Evolutionary conservation across 768 basidiomycete species (phyloP).

Genomic region (Russula emetica): DNA sequence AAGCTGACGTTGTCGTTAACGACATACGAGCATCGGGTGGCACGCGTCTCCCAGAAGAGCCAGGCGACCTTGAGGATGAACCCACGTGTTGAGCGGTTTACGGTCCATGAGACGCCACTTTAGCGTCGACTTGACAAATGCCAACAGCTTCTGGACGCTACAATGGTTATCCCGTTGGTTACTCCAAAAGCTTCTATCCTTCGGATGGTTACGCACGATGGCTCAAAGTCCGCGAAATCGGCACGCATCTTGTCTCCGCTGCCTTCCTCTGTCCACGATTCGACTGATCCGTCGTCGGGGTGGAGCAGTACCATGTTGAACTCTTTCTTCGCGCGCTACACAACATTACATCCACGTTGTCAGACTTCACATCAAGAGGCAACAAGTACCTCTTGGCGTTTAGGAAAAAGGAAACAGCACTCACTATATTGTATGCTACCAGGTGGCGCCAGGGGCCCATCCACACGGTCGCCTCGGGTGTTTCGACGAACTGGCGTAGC

Average conservation of each 20-base stretch:
- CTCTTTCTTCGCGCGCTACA: constrained; percentile 35
- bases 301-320: constrained; percentile 40
- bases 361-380: neutral
- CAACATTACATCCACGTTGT: too few relatives aligned
- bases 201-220: constrained; percentile 32
- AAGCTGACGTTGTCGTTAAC: neutral
- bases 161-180: neutral
- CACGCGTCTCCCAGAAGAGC: constrained; percentile 41
- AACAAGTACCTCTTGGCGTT: too few relatives aligned
- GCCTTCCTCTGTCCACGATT: too few relatives aligned
- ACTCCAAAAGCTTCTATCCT: too few relatives aligned
- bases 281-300: constrained; percentile 39
- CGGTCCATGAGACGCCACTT: constrained; percentile 45
- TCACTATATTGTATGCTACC: constrained; percentile 44
- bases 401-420: constrained; percentile 19
- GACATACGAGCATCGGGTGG: constrained; percentile 42
- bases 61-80: constrained; percentile 37
- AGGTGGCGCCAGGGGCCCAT: constrained; percentile 49
- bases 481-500: constrained; percentile 47
- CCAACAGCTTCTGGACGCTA: constrained; percentile 38
- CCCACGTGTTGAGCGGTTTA: constrained; percentile 39
- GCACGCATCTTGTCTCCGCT: too few relatives aligned
- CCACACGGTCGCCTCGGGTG: constrained; percentile 53
- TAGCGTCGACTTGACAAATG: constrained; percentile 38
- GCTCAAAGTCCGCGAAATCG: too few relatives aligned